phyloP scores from a whole-genome alignment of 1,139 yeast genomes.

The Pichia sp. region DNA sequence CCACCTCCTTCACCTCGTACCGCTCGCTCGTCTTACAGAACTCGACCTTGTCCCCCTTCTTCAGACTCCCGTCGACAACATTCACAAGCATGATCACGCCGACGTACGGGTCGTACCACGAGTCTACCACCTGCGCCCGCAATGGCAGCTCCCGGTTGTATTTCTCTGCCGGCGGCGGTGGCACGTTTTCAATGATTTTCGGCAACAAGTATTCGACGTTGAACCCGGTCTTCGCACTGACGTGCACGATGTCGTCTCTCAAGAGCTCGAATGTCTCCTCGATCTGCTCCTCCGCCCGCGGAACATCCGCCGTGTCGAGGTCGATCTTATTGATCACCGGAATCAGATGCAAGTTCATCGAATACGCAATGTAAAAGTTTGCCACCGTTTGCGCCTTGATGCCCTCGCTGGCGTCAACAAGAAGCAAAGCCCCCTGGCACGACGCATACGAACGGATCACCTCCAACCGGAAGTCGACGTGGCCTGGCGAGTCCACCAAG shows the following conservation, averaged over 20 bases:
- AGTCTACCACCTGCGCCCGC: slow-evolving; percentile 80
- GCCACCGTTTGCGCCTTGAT: slow-evolving; percentile 98
- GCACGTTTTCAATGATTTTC: slow-evolving; percentile 70
- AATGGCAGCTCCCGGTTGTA: slow-evolving; percentile 56
- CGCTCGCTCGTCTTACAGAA: slow-evolving; percentile 73
- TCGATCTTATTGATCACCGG: slow-evolving; percentile 94
- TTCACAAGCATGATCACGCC: slow-evolving; percentile 90
- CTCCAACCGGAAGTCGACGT: slow-evolving; percentile 92
- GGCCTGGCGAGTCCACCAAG: slow-evolving; percentile 96
- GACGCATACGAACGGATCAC: slow-evolving; percentile 92
- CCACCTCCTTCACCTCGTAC: slow-evolving; percentile 88
- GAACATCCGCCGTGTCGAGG: slow-evolving; percentile 81
- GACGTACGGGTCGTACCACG: slow-evolving; percentile 92
- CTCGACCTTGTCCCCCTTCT: slow-evolving; percentile 67
- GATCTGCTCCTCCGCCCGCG: slow-evolving; percentile 76
- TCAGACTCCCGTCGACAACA: slow-evolving; percentile 75
- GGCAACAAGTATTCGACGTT: slow-evolving; percentile 77
- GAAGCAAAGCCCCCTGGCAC: slow-evolving; percentile 86
- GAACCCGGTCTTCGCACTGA: slow-evolving; percentile 88
- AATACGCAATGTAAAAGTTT: slow-evolving; percentile 83
- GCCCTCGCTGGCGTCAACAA: slow-evolving; percentile 95
- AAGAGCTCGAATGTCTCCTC: slow-evolving; percentile 79
- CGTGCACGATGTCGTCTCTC: slow-evolving; percentile 70
- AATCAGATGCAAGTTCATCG: slow-evolving; percentile 72
- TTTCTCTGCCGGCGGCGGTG: slow-evolving; percentile 49